Conservation (phyloP, 768 basidiomycete species). For the Leccinellum rugosiceps region DNA sequence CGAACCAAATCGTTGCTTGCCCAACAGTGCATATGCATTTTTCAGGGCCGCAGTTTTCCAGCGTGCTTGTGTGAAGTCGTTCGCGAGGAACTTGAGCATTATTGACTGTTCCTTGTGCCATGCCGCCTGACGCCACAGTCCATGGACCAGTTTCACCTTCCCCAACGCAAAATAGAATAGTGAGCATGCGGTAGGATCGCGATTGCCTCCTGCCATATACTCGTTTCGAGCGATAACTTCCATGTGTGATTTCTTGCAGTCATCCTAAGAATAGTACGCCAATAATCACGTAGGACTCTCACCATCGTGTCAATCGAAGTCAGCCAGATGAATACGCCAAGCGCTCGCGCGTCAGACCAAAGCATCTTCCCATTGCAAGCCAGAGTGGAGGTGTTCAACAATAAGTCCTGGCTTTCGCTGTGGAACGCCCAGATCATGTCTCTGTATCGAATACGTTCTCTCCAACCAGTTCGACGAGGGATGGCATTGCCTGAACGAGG, state of each 20-base stretch:
- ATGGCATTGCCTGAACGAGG: conserved; percentile 41
- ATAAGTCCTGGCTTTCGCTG: conserved; percentile 87
- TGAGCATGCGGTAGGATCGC: conserved; percentile 87
- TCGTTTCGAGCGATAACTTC: conserved; percentile 90
- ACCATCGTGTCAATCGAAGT: conserved; percentile 78
- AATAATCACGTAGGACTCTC: conserved; percentile 24
- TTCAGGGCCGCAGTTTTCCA: conserved; percentile 95
- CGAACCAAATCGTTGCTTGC: conserved; percentile 90
- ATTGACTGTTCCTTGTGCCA: conserved; percentile 87
- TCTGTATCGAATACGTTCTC: conserved; percentile 82
- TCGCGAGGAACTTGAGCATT: conserved; percentile 90
- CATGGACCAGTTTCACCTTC: conserved; percentile 88
- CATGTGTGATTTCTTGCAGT: conserved; percentile 68
- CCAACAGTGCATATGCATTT: conserved; percentile 90
- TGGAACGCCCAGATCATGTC: conserved; percentile 98
- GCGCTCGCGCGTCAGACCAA: conserved; percentile 83
- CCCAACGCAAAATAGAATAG: conserved; percentile 94
- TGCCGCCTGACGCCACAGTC: conserved; percentile 91
- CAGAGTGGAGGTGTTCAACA: conserved; percentile 64
- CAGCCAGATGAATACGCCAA: conserved; percentile 89
- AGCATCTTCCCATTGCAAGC: conserved; percentile 84
- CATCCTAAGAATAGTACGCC: neutral
- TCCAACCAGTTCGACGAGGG: conserved; percentile 49
- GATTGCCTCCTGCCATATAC: conserved; percentile 82
- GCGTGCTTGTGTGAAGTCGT: conserved; percentile 79